Percentiles rank a stretch among this genome's conserved stretches.
These are phyloP conservation scores for Fusarium austroafricanum DNA, from an alignment of 2,329 filamentous ascomycete genomes.

Conservation along the genomic window DNA sequence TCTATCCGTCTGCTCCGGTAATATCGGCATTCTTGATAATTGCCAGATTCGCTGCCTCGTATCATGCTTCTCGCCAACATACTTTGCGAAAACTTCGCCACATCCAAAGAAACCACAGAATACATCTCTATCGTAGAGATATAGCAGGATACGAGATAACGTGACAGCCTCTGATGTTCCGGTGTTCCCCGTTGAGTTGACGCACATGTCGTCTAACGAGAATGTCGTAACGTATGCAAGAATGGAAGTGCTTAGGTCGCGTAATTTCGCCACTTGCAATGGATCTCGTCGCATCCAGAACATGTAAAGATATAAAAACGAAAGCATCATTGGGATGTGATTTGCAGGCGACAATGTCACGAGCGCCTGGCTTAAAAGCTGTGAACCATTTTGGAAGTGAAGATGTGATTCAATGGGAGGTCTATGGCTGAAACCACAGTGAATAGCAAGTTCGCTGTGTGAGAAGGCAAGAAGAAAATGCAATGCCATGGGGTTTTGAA, in stretches of 20 bases:
- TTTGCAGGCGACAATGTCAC: not conserved
- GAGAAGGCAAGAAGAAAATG: conserved; percentile 12
- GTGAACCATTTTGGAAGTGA: conserved; percentile 10
- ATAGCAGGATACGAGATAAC: conserved; percentile 4
- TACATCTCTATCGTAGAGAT: conserved; percentile 11
- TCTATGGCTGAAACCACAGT: conserved; percentile 2
- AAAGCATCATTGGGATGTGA: conserved; percentile 17
- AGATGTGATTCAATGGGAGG: conserved; percentile 8
- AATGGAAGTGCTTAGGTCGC: not conserved
- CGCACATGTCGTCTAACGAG: conserved; percentile 7
- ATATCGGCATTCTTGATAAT: conserved; percentile 1
- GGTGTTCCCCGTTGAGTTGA: not conserved
- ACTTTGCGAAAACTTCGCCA: not conserved
- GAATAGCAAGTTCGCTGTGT: conserved; percentile 8
- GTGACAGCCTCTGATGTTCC: not conserved
- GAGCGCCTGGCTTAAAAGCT: conserved; percentile 3
- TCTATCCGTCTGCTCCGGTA: not conserved
- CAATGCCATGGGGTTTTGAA: conserved; percentile 7
- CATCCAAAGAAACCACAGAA: conserved; percentile 21
- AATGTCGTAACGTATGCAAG: conserved; percentile 11
- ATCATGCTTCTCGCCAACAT: conserved; percentile 14
- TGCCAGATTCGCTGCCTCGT: conserved; percentile 17
- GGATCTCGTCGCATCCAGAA: conserved; percentile 19
- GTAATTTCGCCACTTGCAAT: not conserved
- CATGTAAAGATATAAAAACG: conserved; percentile 12